phyloP scores from a whole-genome alignment of 805 yeast species.

The Hanseniaspora lindneri region DNA sequence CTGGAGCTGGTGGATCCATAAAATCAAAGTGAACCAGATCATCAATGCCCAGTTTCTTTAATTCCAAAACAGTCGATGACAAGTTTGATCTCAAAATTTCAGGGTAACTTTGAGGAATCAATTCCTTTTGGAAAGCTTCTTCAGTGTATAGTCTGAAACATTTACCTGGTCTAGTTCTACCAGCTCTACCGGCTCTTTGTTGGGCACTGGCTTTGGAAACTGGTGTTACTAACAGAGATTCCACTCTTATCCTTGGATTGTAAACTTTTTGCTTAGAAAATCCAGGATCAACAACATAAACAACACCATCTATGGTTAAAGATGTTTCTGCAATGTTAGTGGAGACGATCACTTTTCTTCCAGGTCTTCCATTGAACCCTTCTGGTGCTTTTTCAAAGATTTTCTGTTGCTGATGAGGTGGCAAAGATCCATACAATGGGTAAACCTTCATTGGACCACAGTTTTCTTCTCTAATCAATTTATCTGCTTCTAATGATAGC shows the following conservation, averaged over 20 bases:
- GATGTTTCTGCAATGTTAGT: slow-evolving; percentile 98
- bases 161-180: slow-evolving; percentile 97
- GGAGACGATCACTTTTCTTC: slow-evolving; percentile 82
- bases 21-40: slow-evolving; percentile 96
- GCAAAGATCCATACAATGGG: slow-evolving; percentile 91
- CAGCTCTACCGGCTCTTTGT: slow-evolving; percentile 99
- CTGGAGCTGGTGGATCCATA: slow-evolving; percentile 99
- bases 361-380: slow-evolving; percentile 72
- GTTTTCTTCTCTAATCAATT: slow-evolving; percentile 71
- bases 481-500: slow-evolving; percentile 78
- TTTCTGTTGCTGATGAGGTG: slow-evolving; percentile 88
- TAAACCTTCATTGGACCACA: slow-evolving; percentile 84
- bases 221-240: slow-evolving; percentile 85
- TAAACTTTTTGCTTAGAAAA: slow-evolving; percentile 93
- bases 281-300: slow-evolving; percentile 95
- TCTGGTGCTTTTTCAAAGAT: slow-evolving; percentile 85
- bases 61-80: slow-evolving; percentile 80
- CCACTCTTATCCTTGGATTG: slow-evolving; percentile 92
- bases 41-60: slow-evolving; percentile 87
- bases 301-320: slow-evolving; percentile 92
- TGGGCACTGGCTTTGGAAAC: slow-evolving; percentile 95
- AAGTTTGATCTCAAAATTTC: slow-evolving; percentile 86
- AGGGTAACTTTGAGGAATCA: slow-evolving; percentile 91
- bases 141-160: slow-evolving; percentile 94
- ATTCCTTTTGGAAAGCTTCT: slow-evolving; percentile 87